A percentile compares a stretch with the other conserved stretches of the same genome.
Evolutionary conservation across 2,329 filamentous ascomycete genomes (phyloP).

Genomic region (Cordyceps cateniannulata): DNA sequence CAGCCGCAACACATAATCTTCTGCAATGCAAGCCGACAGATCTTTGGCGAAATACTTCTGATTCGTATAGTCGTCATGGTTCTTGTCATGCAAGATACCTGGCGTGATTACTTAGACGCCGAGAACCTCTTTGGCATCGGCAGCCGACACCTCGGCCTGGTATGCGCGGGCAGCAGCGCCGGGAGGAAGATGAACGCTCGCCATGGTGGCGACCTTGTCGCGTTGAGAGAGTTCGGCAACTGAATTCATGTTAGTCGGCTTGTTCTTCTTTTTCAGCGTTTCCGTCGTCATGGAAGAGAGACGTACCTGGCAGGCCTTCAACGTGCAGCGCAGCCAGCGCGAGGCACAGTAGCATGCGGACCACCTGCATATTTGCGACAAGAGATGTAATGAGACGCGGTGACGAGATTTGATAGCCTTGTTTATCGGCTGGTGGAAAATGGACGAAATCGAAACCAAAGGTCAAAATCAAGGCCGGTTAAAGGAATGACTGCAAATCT

Average conservation of each 20-base stretch:
- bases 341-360: neutral
- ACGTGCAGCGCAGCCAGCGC: slow-evolving; percentile 5
- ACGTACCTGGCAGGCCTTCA: neutral
- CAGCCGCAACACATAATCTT: neutral
- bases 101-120: neutral
- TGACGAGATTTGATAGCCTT: neutral
- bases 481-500: neutral
- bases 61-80: neutral
- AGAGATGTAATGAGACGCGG: neutral
- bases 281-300: neutral
- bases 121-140: neutral
- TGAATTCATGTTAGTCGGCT: neutral
- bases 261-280: neutral
- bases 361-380: neutral
- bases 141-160: neutral
- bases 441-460: neutral
- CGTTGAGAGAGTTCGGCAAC: neutral
- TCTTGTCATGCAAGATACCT: neutral
- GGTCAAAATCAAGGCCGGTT: neutral
- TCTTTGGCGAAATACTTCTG: neutral
- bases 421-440: neutral
- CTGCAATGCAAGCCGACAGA: neutral
- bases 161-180: neutral
- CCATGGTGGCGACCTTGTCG: neutral
- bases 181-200: neutral